phyloP scores from a whole-genome alignment of 2,329 filamentous ascomycete species.

The Ceratocystis variospora region DNA sequence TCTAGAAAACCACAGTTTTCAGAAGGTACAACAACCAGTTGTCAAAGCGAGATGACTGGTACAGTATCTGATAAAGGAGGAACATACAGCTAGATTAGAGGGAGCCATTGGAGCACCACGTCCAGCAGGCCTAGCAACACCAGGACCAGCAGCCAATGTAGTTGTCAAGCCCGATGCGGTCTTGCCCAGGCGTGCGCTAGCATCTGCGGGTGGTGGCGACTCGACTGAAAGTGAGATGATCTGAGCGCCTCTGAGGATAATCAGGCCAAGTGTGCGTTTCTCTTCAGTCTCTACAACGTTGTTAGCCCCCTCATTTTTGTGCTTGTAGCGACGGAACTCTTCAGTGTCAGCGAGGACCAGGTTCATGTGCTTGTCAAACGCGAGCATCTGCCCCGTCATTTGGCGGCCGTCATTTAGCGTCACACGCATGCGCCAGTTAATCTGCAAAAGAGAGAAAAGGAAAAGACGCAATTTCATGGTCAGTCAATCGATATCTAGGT shows the following conservation, averaged over 20 bases:
- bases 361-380: conserved; percentile 99
- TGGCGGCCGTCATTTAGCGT: conserved; percentile 90
- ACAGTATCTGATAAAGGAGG: too few species aligned
- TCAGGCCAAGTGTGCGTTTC: conserved; percentile 90
- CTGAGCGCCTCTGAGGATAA: conserved; percentile 85
- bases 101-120: conserved; percentile 58
- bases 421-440: conserved; percentile 98
- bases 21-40: too few species aligned
- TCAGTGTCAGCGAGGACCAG: conserved; percentile 96
- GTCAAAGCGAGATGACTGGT: neutral
- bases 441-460: conserved; percentile 39
- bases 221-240: conserved; percentile 93
- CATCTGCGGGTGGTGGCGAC: conserved; percentile 86
- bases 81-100: conserved; percentile 56
- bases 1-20: neutral
- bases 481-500: neutral
- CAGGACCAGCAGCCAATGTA: conserved; percentile 67
- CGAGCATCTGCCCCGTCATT: conserved; percentile 96
- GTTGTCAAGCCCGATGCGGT: conserved; percentile 53
- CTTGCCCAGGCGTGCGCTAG: conserved; percentile 75
- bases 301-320: conserved; percentile 55
- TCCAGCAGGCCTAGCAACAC: conserved; percentile 81
- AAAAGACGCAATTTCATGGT: neutral
- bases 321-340: conserved; percentile 86
- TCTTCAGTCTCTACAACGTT: conserved; percentile 80